These are phyloP conservation scores for Thalassiosira mediterranea DNA, from an alignment of 352 stramenopile species.

Conservation along the genomic window DNA sequence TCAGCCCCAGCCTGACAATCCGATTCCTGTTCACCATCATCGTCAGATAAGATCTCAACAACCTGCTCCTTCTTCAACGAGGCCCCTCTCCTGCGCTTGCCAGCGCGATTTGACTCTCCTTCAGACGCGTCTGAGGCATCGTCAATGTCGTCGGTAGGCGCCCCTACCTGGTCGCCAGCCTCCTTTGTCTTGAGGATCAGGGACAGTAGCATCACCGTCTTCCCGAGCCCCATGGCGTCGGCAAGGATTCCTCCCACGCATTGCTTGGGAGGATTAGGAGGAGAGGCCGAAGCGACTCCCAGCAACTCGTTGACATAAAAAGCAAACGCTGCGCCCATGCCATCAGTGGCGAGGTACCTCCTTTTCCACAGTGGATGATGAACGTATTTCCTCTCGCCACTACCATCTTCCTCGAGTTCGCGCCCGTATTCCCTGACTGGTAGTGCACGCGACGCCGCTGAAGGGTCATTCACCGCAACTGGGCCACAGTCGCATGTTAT, in stretches of 20 bases:
- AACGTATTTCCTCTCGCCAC: slow-evolving; percentile 16
- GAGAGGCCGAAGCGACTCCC: slow-evolving; percentile 41
- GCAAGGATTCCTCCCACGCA: slow-evolving; percentile 78
- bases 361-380: slow-evolving; percentile 78
- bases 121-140: not conserved
- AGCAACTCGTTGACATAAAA: slow-evolving; percentile 80
- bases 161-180: slow-evolving; percentile 2
- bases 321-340: slow-evolving; percentile 44
- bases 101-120: not conserved
- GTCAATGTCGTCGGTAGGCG: not conserved
- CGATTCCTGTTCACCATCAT: slow-evolving; percentile 15
- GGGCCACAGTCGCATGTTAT: slow-evolving; percentile 70
- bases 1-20: slow-evolving; percentile 2
- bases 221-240: slow-evolving; percentile 78
- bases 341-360: slow-evolving; percentile 63
- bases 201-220: slow-evolving; percentile 79
- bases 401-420: not conserved
- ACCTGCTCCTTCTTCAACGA: slow-evolving; percentile 26
- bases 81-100: slow-evolving; percentile 3
- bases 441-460: slow-evolving; percentile 27
- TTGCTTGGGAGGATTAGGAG: slow-evolving; percentile 64
- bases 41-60: slow-evolving; percentile 30
- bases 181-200: slow-evolving; percentile 71
- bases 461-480: slow-evolving; percentile 52
- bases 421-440: slow-evolving; percentile 33